Base-by-base conservation (phyloP, 768 basidiomycete genomes). In the Postia placenta region DNA sequence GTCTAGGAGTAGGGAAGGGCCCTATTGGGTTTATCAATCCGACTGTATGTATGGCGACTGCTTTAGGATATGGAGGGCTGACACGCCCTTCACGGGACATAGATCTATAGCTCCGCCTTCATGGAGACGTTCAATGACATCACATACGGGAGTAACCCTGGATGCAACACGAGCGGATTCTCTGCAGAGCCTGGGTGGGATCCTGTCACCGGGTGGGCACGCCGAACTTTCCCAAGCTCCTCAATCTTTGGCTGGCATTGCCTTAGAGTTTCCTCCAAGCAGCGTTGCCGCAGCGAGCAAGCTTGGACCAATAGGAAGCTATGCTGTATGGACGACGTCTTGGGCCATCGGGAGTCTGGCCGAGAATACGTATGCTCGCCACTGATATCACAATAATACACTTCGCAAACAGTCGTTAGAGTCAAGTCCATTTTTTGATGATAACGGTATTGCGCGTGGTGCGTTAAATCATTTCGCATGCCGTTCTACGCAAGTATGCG, bases 11-110 rank as follows among this genome's bases (percentile, higher is more conserved):
- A 9, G 62, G 65, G n/a, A 70, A 70, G 54, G 50, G 54, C 20
- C 65, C 68, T 0, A 58, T 71, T 17, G 69, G 66, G 7, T 67
- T 65, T 57, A 76, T 87, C 52, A 87, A 87, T 58, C 85, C 85
- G 28, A 81, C 82, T 26, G 84, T 81, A 63, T 15, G 73, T 66
- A 9, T 48, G 2, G 4, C n/a, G n/a, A n/a, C 3, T 40, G 19
- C 12, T 15, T 15, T 37, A 15, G 47, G n/a, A 30, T 1, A 5
- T 9, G 7, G 14, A 11, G 19, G 11, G 17, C 19, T 26, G 19
- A 6, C 30, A 11, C 30, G 5, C 15, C 28, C 3, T 35, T 19
- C 9, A 11, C 6, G 12, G 7, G 9, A 11, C 38, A 39, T 39
- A 58, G 60, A 50, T 61, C 45, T 61, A 61, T 47, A 58, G 57